Conservation (phyloP, 1,284 basidiomycete species). For the Moesziomyces antarcticus region DNA sequence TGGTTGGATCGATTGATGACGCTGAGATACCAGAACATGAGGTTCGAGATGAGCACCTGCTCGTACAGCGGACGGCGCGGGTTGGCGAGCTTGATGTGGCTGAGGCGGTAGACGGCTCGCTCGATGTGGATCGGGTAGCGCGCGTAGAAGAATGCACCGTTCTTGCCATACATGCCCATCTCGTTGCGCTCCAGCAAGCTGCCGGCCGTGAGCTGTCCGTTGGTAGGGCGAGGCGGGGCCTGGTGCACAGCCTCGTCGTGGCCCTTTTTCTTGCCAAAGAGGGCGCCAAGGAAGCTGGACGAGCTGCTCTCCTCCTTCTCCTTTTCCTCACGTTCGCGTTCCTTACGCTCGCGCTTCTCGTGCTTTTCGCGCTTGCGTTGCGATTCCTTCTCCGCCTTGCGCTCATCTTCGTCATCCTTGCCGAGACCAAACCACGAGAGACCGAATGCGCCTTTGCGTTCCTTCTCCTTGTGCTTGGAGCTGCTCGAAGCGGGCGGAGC, state of each 20-base stretch:
- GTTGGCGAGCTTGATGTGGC: slow-evolving; percentile 98
- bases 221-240: slow-evolving; percentile 11
- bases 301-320: slow-evolving; percentile 55
- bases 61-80: slow-evolving; percentile 94
- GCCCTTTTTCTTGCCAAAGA: slow-evolving; percentile 63
- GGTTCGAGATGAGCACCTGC: slow-evolving; percentile 96
- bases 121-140: slow-evolving; percentile 98
- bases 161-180: slow-evolving; percentile 28
- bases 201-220: slow-evolving; percentile 57
- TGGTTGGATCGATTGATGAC: slow-evolving; percentile 82
- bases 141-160: slow-evolving; percentile 71
- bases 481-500: slow-evolving; percentile 12
- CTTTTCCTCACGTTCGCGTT: slow-evolving; percentile 45
- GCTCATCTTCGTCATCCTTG: slow-evolving; percentile 62
- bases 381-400: slow-evolving; percentile 45
- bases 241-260: slow-evolving; percentile 27
- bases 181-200: slow-evolving; percentile 50
- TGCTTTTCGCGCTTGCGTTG: slow-evolving; percentile 50
- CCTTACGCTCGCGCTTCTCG: slow-evolving; percentile 53
- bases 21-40: slow-evolving; percentile 99
- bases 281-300: slow-evolving; percentile 58
- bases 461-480: slow-evolving; percentile 51
- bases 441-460: slow-evolving; percentile 60
- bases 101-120: slow-evolving; percentile 93
- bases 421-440: slow-evolving; percentile 64